phyloP scores from a whole-genome alignment of 2,329 filamentous ascomycete genomes.

The Botrytis galanthina region DNA sequence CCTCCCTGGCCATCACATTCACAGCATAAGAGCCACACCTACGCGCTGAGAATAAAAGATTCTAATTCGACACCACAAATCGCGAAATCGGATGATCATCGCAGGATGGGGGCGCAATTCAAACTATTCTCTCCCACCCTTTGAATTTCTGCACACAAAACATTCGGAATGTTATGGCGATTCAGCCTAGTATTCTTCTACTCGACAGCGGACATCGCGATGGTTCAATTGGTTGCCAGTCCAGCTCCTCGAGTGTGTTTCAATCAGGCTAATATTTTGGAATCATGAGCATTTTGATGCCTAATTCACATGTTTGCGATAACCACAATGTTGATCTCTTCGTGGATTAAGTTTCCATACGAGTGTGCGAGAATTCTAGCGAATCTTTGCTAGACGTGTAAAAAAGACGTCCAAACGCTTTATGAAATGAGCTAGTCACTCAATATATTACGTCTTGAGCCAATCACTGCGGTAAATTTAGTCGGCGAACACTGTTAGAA shows the following conservation, averaged over 20 bases:
- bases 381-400: background rate
- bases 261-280: background rate
- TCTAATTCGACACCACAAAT: background rate
- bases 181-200: background rate
- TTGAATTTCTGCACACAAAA: background rate
- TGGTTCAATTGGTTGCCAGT: background rate
- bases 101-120: background rate
- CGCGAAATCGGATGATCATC: background rate
- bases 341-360: background rate
- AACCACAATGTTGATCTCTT: background rate
- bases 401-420: background rate
- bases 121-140: background rate
- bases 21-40: background rate
- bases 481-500: background rate
- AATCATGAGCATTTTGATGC: background rate
- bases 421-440: background rate
- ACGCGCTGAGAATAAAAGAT: background rate
- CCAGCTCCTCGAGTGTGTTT: too few species aligned
- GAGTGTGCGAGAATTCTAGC: background rate
- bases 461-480: background rate
- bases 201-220: background rate
- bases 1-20: too few species aligned
- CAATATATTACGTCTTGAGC: background rate
- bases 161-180: background rate
- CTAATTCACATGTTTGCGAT: background rate